A percentile compares a stretch with the other conserved stretches of the same genome.
Evolutionary conservation across 2,329 filamentous ascomycete genomes (phyloP).

Genomic region (Xylariaceae sp.): DNA sequence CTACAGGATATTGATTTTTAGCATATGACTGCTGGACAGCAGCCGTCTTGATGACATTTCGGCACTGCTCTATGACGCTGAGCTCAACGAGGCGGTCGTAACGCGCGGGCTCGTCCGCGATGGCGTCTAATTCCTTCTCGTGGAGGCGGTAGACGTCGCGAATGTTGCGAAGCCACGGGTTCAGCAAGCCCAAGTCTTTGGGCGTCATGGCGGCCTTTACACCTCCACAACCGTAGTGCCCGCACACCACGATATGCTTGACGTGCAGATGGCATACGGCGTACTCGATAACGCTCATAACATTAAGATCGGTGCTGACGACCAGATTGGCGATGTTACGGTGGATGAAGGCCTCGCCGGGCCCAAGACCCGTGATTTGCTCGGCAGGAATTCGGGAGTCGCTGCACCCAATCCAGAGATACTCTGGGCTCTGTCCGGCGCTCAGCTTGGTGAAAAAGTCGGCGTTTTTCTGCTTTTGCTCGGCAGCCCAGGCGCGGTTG

Average conservation of each 20-base stretch:
- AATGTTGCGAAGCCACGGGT: slow-evolving; percentile 77
- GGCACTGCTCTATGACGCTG: slow-evolving; percentile 80
- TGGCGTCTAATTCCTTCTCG: slow-evolving; percentile 70
- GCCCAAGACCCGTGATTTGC: slow-evolving; percentile 79
- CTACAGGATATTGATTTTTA: slow-evolving; percentile 68
- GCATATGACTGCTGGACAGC: slow-evolving; percentile 75
- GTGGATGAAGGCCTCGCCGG: slow-evolving; percentile 93
- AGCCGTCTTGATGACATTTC: slow-evolving; percentile 79
- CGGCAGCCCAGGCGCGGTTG: slow-evolving; percentile 69
- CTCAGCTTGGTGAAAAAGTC: slow-evolving; percentile 69
- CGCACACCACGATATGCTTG: slow-evolving; percentile 81
- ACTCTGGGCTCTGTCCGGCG: slow-evolving; percentile 71
- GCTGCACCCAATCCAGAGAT: slow-evolving; percentile 89
- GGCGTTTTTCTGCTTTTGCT: slow-evolving; percentile 64
- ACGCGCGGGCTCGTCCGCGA: slow-evolving; percentile 63
- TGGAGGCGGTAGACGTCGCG: slow-evolving; percentile 75
- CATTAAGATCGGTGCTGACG: slow-evolving; percentile 78
- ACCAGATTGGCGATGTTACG: slow-evolving; percentile 95
- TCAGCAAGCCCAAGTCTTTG: slow-evolving; percentile 72
- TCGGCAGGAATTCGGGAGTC: slow-evolving; percentile 93
- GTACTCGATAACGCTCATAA: slow-evolving; percentile 84
- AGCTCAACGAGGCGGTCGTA: slow-evolving; percentile 79
- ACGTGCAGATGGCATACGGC: slow-evolving; percentile 81
- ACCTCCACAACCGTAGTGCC: slow-evolving; percentile 79
- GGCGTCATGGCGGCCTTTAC: slow-evolving; percentile 77